phyloP scores from a whole-genome alignment of 345 rosid genomes.

The Ricinus communis region DNA sequence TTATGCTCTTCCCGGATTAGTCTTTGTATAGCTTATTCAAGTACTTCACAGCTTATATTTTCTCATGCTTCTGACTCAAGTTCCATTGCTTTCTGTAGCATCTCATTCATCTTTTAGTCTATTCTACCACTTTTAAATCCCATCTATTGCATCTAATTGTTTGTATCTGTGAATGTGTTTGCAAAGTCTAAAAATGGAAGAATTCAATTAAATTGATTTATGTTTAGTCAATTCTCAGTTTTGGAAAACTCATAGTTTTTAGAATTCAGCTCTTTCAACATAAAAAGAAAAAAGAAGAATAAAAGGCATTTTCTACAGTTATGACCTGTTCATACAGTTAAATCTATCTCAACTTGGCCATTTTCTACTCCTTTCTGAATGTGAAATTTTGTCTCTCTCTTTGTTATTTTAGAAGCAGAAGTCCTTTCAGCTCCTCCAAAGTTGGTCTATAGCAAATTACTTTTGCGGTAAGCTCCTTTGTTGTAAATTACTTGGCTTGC shows the following conservation, averaged over 20 bases:
- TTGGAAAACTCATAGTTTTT: no score
- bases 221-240: no score
- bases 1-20: not conserved
- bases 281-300: no score
- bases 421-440: conserved; percentile 98
- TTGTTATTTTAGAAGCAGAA: conserved; percentile 74
- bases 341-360: not conserved
- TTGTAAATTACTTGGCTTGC: not conserved
- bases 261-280: no score
- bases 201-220: no score
- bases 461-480: conserved; percentile 60
- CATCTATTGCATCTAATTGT: not conserved
- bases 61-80: not conserved
- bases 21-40: not conserved
- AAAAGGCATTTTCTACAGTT: no score
- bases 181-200: no score
- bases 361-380: not conserved
- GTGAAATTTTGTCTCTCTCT: conserved; percentile 11
- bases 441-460: conserved; percentile 90
- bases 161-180: not conserved
- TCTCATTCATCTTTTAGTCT: not conserved
- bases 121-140: not conserved
- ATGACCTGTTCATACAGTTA: not conserved
- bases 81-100: not conserved
- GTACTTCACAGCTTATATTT: not conserved